A percentile compares a stretch with the other conserved stretches of the same genome.
phyloP scores from a whole-genome alignment of 306 rosid genomes.

The Quercus rubra region DNA sequence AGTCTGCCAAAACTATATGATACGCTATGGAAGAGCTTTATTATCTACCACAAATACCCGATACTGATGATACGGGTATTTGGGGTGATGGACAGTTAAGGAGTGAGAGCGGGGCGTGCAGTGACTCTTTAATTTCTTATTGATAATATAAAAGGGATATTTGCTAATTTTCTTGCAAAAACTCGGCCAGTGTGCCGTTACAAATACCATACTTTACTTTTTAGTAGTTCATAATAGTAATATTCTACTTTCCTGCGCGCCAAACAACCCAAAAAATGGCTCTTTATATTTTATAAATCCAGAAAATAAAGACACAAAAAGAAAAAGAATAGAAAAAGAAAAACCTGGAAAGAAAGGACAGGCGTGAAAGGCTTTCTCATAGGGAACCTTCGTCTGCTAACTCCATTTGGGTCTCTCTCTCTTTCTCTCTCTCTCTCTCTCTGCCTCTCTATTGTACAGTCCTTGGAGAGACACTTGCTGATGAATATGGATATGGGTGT shows the following conservation, averaged over 20 bases:
- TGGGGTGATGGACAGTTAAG: background rate
- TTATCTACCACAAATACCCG: background rate
- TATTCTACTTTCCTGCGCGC: conserved; percentile 34
- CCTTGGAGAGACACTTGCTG: conserved; percentile 25
- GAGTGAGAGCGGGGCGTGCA: background rate
- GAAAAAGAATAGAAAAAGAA: background rate
- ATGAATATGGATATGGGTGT: conserved; percentile 53
- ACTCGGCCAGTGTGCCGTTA: conserved; percentile 34
- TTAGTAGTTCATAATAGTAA: background rate
- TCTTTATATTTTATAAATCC: background rate
- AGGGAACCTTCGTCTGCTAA: conserved; percentile 41
- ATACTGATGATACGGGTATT: background rate
- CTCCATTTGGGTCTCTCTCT: conserved; percentile 31
- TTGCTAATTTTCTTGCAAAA: conserved; percentile 3
- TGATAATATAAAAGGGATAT: background rate
- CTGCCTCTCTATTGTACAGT: conserved; percentile 6
- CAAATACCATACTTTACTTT: background rate
- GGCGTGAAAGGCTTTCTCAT: conserved; percentile 61
- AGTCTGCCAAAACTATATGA: background rate
- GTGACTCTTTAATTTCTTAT: background rate
- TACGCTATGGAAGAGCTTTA: conserved; percentile 6
- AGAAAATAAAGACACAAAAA: background rate
- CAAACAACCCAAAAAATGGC: conserved; percentile 6
- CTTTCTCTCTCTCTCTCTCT: conserved; percentile 1
- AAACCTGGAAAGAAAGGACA: conserved; percentile 28